phyloP scores from a whole-genome alignment of 805 yeast species.

The Saturnispora ahearnii region DNA sequence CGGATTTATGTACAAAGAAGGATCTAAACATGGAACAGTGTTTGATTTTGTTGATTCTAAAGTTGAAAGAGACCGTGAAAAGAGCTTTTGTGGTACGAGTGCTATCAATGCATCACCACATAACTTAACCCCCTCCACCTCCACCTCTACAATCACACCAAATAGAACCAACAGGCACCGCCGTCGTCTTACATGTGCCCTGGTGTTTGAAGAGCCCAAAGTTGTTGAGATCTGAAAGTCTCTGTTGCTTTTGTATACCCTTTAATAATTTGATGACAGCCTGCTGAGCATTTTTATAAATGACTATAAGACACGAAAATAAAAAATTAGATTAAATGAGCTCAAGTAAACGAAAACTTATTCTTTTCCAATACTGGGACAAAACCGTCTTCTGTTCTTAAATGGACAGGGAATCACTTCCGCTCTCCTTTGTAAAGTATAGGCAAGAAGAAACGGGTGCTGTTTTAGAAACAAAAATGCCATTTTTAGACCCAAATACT shows the following conservation, averaged over 20 bases:
- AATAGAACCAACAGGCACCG: slow-evolving; percentile 26
- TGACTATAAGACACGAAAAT: not conserved
- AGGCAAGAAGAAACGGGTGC: not conserved
- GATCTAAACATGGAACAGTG: not conserved
- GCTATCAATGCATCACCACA: not conserved
- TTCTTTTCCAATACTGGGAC: not conserved
- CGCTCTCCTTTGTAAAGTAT: not conserved
- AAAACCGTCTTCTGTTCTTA: not conserved
- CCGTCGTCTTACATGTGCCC: slow-evolving; percentile 38
- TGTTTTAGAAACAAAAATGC: not conserved
- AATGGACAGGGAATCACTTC: not conserved
- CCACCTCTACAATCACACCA: not conserved
- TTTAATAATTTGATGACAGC: not conserved
- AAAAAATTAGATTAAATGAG: not conserved
- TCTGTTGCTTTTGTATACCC: not conserved
- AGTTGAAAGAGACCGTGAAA: not conserved
- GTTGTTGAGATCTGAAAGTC: slow-evolving; percentile 19
- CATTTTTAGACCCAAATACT: not conserved
- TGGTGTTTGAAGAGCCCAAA: slow-evolving; percentile 35
- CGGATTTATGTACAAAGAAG: not conserved
- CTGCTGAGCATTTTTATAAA: not conserved
- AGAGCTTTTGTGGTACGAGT: not conserved
- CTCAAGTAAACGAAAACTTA: not conserved
- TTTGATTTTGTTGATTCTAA: slow-evolving; percentile 1
- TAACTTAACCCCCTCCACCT: not conserved